Conservation (phyloP, 805 yeast genomes). For the Yamadazyma paraphyllophila region DNA sequence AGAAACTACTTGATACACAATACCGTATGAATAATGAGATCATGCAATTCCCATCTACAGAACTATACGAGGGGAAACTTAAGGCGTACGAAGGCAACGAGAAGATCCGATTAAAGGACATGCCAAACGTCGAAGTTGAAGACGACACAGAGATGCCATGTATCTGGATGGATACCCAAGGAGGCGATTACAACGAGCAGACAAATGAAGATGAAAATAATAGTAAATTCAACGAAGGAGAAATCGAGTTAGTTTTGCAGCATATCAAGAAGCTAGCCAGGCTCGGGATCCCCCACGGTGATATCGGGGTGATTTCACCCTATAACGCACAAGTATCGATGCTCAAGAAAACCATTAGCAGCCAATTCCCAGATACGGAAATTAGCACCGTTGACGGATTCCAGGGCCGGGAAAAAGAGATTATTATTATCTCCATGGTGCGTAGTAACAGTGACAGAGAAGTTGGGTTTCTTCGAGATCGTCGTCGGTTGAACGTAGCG, state of each 20-base stretch:
- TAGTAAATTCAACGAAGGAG: constrained; percentile 78
- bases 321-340: constrained; percentile 81
- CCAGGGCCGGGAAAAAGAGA: constrained; percentile 94
- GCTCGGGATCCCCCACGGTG: constrained; percentile 50
- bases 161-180: constrained; percentile 92
- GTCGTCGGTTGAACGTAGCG: constrained; percentile 84
- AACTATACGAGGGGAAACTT: constrained; percentile 62
- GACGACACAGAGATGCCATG: constrained; percentile 57
- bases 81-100: constrained; percentile 62
- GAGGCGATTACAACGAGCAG: constrained; percentile 74
- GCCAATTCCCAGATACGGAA: constrained; percentile 46
- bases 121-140: constrained; percentile 37
- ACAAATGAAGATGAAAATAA: constrained; percentile 22
- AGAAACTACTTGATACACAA: constrained; percentile 67
- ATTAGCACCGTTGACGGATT: constrained; percentile 93
- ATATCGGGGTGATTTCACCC: constrained; percentile 87
- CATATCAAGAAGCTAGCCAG: constrained; percentile 54
- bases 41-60: constrained; percentile 72
- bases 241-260: constrained; percentile 56
- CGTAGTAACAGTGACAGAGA: constrained; percentile 70
- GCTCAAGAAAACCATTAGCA: constrained; percentile 46
- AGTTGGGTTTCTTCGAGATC: constrained; percentile 81
- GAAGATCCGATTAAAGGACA: constrained; percentile 50
- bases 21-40: constrained; percentile 83
- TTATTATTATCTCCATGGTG: constrained; percentile 75